A percentile compares a stretch with the other conserved stretches of the same genome.
phyloP scores from a whole-genome alignment of 2,329 filamentous ascomycete genomes.

The Seiridium unicorne region DNA sequence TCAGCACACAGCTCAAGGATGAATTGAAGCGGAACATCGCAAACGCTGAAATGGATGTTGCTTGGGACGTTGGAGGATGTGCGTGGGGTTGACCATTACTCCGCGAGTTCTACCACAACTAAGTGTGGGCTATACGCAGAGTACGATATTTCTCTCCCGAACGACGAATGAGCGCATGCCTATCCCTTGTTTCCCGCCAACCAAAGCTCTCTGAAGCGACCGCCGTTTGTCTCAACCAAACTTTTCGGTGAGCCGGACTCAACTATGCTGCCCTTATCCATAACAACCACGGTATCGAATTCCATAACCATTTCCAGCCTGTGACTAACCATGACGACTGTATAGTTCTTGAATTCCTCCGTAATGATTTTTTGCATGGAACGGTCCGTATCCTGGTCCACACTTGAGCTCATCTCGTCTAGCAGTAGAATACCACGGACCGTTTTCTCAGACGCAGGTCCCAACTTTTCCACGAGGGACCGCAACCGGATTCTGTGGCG shows the following conservation, averaged over 20 bases:
- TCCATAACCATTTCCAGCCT: constrained; percentile 35
- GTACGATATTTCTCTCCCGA: too few species aligned
- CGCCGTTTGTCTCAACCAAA: too few species aligned
- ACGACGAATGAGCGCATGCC: too few species aligned
- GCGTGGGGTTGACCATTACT: too few species aligned
- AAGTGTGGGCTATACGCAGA: too few species aligned
- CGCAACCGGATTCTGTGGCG: constrained; percentile 22
- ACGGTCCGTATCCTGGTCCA: not conserved
- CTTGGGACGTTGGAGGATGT: too few species aligned
- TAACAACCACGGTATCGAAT: constrained; percentile 41
- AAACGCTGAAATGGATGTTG: too few species aligned
- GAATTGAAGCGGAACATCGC: too few species aligned
- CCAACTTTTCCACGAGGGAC: not conserved
- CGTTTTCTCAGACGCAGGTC: not conserved
- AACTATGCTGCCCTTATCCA: constrained; percentile 40
- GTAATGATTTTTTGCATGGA: constrained; percentile 5
- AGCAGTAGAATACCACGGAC: not conserved
- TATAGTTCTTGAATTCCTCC: constrained; percentile 23
- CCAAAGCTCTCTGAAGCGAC: too few species aligned
- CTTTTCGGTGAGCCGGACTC: constrained; percentile 21
- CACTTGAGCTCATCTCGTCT: constrained; percentile 2
- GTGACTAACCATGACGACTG: constrained; percentile 34
- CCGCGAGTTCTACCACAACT: too few species aligned
- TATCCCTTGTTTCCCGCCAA: too few species aligned
- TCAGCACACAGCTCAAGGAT: too few species aligned